A percentile compares a stretch with the other conserved stretches of the same genome.
These are phyloP conservation scores for Lachnellula willkommii DNA, from an alignment of 2,329 filamentous ascomycete species.

Conservation along the genomic window DNA sequence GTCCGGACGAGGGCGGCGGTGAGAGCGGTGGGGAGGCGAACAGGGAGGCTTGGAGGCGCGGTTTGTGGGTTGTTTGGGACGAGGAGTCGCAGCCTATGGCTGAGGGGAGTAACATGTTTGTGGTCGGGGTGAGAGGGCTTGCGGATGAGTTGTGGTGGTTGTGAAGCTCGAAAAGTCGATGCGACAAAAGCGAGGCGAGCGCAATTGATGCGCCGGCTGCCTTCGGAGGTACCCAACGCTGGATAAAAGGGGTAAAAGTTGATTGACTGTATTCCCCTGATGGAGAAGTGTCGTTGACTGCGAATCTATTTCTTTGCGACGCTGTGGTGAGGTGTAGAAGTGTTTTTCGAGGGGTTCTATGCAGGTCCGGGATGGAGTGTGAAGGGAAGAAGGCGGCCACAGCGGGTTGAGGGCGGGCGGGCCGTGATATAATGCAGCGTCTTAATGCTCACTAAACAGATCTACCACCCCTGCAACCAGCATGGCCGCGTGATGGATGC, in stretches of 20 bases:
- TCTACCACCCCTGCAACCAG: neutral
- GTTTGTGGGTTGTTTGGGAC: conserved; percentile 38
- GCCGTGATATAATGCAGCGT: conserved; percentile 13
- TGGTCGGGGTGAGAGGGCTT: neutral
- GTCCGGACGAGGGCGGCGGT: conserved; percentile 45
- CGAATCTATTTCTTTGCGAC: conserved; percentile 8
- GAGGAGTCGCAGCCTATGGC: conserved; percentile 50
- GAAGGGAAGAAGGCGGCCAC: conserved; percentile 4
- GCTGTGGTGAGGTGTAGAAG: conserved; percentile 8
- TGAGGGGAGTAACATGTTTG: conserved; percentile 54
- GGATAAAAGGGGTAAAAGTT: neutral
- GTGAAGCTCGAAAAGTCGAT: conserved; percentile 7
- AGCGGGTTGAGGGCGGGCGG: conserved; percentile 9
- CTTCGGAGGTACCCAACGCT: conserved; percentile 9
- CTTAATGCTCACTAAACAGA: neutral
- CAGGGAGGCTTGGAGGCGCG: conserved; percentile 37
- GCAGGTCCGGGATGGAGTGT: conserved; percentile 6
- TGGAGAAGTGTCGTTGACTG: conserved; percentile 10
- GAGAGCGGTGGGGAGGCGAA: conserved; percentile 52
- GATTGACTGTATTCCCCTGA: neutral
- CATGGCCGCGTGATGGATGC: conserved; percentile 8
- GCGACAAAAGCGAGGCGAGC: conserved; percentile 2
- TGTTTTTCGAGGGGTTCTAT: conserved; percentile 3
- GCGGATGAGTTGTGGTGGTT: conserved; percentile 2
- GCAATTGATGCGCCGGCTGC: conserved; percentile 21